Conservation (phyloP, 257 asterid genomes). For the Solanum sejunctum region DNA sequence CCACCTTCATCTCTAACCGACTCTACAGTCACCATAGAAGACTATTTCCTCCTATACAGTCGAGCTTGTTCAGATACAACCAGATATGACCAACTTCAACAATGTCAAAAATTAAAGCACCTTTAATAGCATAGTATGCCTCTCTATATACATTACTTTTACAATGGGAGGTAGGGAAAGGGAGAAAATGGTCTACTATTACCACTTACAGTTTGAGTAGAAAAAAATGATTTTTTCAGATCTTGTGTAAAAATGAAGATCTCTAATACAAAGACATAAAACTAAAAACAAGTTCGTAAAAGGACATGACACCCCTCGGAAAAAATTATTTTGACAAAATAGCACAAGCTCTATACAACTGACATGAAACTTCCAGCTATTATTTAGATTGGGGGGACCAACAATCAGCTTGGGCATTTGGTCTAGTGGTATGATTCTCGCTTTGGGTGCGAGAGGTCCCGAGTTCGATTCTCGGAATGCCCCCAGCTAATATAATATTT, state of each 20-base stretch:
- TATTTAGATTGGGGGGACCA: neutral
- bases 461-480: constrained; percentile 76
- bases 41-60: neutral
- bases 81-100: neutral
- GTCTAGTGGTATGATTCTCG: constrained; percentile 85
- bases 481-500: constrained; percentile 15
- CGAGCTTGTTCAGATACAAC: neutral
- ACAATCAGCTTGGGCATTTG: constrained; percentile 38
- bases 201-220: neutral
- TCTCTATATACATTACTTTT: neutral
- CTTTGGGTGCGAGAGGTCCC: constrained; percentile 81
- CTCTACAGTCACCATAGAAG: neutral
- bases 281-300: neutral
- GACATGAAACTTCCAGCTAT: neutral
- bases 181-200: neutral
- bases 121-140: neutral
- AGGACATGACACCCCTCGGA: neutral
- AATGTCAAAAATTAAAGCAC: neutral
- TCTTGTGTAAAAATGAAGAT: neutral
- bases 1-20: neutral
- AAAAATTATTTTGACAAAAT: neutral
- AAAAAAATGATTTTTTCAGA: neutral
- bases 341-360: neutral
- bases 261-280: neutral
- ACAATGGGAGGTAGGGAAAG: neutral